Evolutionary conservation across 345 rosid genomes (phyloP).

Genomic region (Eucalyptus polyanthemos): DNA sequence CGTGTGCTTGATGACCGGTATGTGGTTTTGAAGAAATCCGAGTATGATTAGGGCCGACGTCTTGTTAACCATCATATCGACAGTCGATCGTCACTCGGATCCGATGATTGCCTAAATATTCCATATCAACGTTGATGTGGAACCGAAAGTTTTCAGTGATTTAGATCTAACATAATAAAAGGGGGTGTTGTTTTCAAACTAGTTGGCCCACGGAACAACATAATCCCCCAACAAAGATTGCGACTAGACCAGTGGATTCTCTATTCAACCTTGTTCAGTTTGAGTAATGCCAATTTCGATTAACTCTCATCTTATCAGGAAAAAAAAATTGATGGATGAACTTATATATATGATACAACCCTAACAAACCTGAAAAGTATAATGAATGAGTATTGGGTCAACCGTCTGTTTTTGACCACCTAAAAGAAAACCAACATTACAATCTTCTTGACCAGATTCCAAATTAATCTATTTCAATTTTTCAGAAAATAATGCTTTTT

Average conservation of each 20-base stretch:
- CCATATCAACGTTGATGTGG: neutral
- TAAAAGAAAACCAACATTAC: neutral
- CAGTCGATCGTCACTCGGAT: fast-evolving
- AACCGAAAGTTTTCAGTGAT: neutral
- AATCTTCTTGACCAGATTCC: no score
- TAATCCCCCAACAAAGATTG: neutral
- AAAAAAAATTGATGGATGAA: neutral
- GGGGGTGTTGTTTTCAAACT: neutral
- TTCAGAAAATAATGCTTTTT: neutral
- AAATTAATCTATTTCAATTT: neutral
- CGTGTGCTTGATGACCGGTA: neutral
- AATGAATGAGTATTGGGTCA: neutral
- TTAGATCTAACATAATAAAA: neutral
- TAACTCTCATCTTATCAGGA: neutral
- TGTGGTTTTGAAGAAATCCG: neutral
- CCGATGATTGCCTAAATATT: neutral
- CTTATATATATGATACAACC: neutral
- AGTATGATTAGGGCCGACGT: neutral
- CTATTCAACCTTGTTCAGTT: neutral
- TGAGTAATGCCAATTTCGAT: neutral
- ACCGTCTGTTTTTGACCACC: neutral
- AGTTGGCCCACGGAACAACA: neutral
- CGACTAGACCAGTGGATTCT: neutral
- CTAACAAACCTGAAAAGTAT: neutral
- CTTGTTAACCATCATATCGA: neutral